Percentiles rank a stretch among this genome's conserved stretches.
Evolutionary conservation across 2,329 filamentous ascomycete genomes (phyloP).

Genomic region (Paramyrothecium sp.): DNA sequence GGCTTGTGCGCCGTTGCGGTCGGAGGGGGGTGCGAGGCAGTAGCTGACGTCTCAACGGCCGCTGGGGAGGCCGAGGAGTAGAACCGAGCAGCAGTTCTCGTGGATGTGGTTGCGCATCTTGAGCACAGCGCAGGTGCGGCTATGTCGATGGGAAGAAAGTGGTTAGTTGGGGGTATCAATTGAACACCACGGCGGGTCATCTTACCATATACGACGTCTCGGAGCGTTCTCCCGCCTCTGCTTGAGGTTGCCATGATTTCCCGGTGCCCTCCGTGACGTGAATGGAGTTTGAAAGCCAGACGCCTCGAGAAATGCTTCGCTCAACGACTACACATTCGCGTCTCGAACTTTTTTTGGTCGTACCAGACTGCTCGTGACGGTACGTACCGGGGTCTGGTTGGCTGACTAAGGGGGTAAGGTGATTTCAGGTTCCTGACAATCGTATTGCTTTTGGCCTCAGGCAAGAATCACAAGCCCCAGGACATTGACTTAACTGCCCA

Average conservation of each 20-base stretch:
- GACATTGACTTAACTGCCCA: slow-evolving; percentile 8
- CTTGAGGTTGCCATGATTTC: slow-evolving; percentile 51
- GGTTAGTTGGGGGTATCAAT: slow-evolving; percentile 15
- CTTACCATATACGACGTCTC: slow-evolving; percentile 51
- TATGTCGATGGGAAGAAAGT: slow-evolving; percentile 14
- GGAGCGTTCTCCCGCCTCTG: slow-evolving; percentile 51
- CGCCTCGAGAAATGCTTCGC: slow-evolving; percentile 8
- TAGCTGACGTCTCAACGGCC: slow-evolving; percentile 15
- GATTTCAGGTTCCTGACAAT: not conserved
- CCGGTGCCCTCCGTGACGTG: slow-evolving; percentile 7
- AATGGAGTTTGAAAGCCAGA: slow-evolving; percentile 9
- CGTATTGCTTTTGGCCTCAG: slow-evolving; percentile 22
- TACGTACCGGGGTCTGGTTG: not conserved
- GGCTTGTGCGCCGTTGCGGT: slow-evolving; percentile 11
- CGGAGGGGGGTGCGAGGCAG: slow-evolving; percentile 13
- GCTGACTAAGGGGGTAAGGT: not conserved
- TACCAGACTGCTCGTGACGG: not conserved
- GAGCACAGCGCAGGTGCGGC: slow-evolving; percentile 29
- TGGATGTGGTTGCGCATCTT: slow-evolving; percentile 32
- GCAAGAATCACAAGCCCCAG: slow-evolving; percentile 12
- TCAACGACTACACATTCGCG: slow-evolving; percentile 7
- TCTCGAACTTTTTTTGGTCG: slow-evolving; percentile 22
- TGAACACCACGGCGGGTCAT: slow-evolving; percentile 4
- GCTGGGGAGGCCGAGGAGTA: slow-evolving; percentile 31
- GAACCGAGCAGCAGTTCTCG: slow-evolving; percentile 26